Evolutionary conservation across 2,329 filamentous ascomycete genomes (phyloP), one percentile per base, ranked within the genome.

Genomic region (Drechslera avenae): DNA sequence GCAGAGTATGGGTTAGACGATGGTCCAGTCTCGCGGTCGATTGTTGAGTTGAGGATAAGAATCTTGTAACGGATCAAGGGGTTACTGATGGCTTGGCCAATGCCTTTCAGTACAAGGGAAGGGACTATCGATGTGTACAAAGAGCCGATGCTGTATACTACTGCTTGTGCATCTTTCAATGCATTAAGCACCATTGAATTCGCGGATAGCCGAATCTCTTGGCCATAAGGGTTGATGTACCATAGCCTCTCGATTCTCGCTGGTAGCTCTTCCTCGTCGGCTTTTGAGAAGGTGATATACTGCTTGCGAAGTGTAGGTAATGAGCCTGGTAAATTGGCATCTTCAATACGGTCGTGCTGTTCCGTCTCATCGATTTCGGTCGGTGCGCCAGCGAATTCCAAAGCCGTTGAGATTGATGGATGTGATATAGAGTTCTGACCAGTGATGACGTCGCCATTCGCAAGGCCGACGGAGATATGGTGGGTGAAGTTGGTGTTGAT

Each of bases 161-260:
- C 80, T 1, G 85, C 86, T 48, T 85, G 81, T 0, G 89, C 82
- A 1, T 77, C 75, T 13, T 78, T 76, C 1, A 97, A 72, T 0
- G 90, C 85, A 6, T 85, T 81, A 0, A 96, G 64, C 0, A 93
- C 90, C 42, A 90, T 86, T 0, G 91, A 86, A 65, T 96, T 97
- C 2, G 91, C 89, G 0, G 86, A 83, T 0, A 92, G 89, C 14
- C 87, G 85, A 60, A 97, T 97, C 73, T 97, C 92, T 69, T 97
- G 91, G n/a, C 93, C 93, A 72, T 97, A 97, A 0, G 93, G 93
- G 67, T 97, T 97, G 76, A 97, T 97, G 77, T 97, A 97, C 91
- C 91, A 97, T 26, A 97, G 81, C 2, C 92, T 79, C 46, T 86
- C 80, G 61, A 97, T 96, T 21, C 90, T 82, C 0, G 88, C 82